A percentile compares a stretch with the other conserved stretches of the same genome.
These are phyloP conservation scores for Hemisphaericaspora nanyangensis DNA, from an alignment of 805 yeast genomes.

Conservation along the genomic window DNA sequence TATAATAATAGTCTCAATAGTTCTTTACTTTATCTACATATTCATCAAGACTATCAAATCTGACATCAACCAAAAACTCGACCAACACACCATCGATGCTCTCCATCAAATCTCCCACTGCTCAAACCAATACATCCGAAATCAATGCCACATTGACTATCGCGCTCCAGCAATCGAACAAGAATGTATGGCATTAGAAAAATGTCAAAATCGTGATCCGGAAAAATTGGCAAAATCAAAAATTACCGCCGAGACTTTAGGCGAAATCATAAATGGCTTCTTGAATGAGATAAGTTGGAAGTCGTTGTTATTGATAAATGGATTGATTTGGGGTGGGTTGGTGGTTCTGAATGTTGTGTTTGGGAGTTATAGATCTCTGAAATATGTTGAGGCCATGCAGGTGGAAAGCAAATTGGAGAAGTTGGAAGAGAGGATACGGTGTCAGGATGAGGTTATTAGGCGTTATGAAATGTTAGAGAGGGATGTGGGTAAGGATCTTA, in stretches of 20 bases:
- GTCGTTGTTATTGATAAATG: conserved; percentile 48
- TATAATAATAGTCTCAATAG: conserved; percentile 43
- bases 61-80: conserved; percentile 72
- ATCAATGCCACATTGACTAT: conserved; percentile 61
- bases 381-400: conserved; percentile 5
- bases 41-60: conserved; percentile 53
- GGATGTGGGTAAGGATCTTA: not conserved
- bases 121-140: conserved; percentile 61
- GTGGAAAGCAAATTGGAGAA: conserved; percentile 6
- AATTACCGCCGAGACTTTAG: conserved; percentile 77
- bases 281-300: conserved; percentile 69
- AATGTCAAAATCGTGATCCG: conserved; percentile 81
- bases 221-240: conserved; percentile 60
- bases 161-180: conserved; percentile 74
- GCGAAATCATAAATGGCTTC: conserved; percentile 77
- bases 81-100: conserved; percentile 56
- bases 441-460: conserved; percentile 10
- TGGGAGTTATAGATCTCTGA: conserved; percentile 27
- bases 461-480: not conserved
- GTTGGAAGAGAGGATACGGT: conserved; percentile 12
- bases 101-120: conserved; percentile 66
- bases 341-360: conserved; percentile 50
- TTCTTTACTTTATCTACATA: conserved; percentile 49
- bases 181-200: conserved; percentile 69
- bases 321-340: conserved; percentile 49